phyloP scores from a whole-genome alignment of 257 asterid species.

The Nicotiana otophora region DNA sequence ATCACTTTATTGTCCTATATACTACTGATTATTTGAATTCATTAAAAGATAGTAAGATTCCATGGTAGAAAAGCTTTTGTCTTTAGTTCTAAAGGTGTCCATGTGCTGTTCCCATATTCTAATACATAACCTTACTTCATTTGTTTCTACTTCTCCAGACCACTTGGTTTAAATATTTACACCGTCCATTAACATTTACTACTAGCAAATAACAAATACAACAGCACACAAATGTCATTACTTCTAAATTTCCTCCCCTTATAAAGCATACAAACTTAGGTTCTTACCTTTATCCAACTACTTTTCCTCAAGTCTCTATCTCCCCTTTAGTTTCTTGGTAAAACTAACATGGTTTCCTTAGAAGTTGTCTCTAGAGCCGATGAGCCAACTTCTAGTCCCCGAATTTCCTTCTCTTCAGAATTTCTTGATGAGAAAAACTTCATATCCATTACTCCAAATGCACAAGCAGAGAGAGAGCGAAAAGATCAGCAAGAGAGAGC shows the following conservation, averaged over 20 bases:
- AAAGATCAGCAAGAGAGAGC: constrained; percentile 12
- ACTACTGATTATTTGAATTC: not conserved
- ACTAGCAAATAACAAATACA: constrained; percentile 8
- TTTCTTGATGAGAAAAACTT: constrained; percentile 65
- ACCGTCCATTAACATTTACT: constrained; percentile 33
- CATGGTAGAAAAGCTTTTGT: constrained; percentile 31
- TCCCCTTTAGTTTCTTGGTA: not conserved
- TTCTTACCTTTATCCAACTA: constrained; percentile 2
- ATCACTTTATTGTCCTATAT: not conserved
- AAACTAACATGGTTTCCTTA: constrained; percentile 38
- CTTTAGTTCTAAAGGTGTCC: constrained; percentile 44
- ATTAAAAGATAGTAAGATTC: constrained; percentile 5
- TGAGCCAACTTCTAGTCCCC: constrained; percentile 40
- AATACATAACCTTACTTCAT: constrained; percentile 25
- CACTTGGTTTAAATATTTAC: constrained; percentile 39
- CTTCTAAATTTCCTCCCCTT: constrained; percentile 11
- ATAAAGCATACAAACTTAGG: constrained; percentile 27
- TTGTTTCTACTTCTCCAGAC: constrained; percentile 59
- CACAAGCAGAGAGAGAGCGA: constrained; percentile 21
- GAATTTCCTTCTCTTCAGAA: constrained; percentile 82
- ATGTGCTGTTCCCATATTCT: constrained; percentile 49
- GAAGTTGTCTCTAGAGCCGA: constrained; percentile 20
- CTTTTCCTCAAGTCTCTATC: constrained; percentile 2
- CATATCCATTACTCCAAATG: constrained; percentile 66
- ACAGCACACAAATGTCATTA: not conserved